A percentile compares a stretch with the other conserved stretches of the same genome.
Conservation (phyloP, 2,329 filamentous ascomycete genomes). For the Calonectria hongkongensis region DNA sequence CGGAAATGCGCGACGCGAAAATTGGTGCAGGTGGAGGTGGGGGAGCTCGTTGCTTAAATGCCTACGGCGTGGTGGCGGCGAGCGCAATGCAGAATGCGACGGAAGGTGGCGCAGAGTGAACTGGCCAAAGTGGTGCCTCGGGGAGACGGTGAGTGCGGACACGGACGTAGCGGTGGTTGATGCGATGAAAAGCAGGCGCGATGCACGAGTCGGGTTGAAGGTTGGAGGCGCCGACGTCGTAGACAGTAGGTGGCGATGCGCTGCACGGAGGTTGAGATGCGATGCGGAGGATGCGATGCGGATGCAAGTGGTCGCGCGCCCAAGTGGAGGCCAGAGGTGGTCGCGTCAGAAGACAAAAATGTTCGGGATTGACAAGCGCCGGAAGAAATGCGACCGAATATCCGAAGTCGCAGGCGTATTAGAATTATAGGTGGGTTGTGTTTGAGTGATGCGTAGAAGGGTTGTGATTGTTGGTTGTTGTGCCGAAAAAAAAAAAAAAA, state of each 20-base stretch:
- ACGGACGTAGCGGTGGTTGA: slow-evolving; percentile 40
- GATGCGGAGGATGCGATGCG: slow-evolving; percentile 22
- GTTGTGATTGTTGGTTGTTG: slow-evolving; percentile 47
- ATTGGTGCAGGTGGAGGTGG: slow-evolving; percentile 32
- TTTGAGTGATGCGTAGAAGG: slow-evolving; percentile 41
- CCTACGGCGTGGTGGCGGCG: slow-evolving; percentile 47
- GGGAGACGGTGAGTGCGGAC: slow-evolving; percentile 37
- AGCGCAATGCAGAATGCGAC: slow-evolving; percentile 46
- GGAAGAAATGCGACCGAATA: slow-evolving; percentile 31
- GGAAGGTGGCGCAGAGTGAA: slow-evolving; percentile 43
- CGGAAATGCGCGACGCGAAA: slow-evolving; percentile 52
- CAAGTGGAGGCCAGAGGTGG: slow-evolving; percentile 21
- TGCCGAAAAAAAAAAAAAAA: slow-evolving; percentile 32
- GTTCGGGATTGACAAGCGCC: slow-evolving; percentile 25
- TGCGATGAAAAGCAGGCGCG: slow-evolving; percentile 41
- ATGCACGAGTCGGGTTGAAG: slow-evolving; percentile 27
- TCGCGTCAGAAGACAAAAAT: slow-evolving; percentile 25
- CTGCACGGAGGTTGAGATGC: slow-evolving; percentile 27
- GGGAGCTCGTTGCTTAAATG: slow-evolving; percentile 48
- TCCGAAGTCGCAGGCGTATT: slow-evolving; percentile 37
- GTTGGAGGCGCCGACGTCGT: slow-evolving; percentile 25
- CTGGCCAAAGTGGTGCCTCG: slow-evolving; percentile 44
- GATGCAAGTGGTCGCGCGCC: slow-evolving; percentile 34
- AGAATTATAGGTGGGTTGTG: slow-evolving; percentile 24
- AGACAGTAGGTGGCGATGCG: slow-evolving; percentile 35